phyloP scores from a whole-genome alignment of 495 filamentous ascomycete species.

The Podospora fimiseda region DNA sequence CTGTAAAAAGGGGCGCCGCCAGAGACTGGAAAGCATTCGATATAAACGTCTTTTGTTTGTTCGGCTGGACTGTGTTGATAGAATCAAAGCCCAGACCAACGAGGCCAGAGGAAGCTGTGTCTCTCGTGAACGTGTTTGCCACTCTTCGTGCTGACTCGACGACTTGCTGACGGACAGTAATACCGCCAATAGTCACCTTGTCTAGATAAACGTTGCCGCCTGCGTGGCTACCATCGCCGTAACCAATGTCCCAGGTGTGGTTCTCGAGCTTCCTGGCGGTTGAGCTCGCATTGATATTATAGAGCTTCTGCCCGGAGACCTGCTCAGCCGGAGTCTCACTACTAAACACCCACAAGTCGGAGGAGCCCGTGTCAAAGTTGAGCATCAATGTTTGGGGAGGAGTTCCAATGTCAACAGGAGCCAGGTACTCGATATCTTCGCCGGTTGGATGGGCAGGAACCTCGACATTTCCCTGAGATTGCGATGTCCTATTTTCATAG shows the following conservation, averaged over 20 bases:
- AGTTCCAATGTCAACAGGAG: conserved; percentile 61
- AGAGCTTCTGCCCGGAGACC: conserved; percentile 49
- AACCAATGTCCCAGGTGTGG: conserved; percentile 59
- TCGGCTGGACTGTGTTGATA: conserved; percentile 65
- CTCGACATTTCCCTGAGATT: conserved; percentile 31
- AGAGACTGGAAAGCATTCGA: conserved; percentile 58
- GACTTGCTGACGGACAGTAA: conserved; percentile 60
- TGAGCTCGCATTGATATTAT: conserved; percentile 45
- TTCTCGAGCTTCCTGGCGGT: conserved; percentile 47
- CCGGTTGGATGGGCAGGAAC: conserved; percentile 39
- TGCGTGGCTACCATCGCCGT: conserved; percentile 68
- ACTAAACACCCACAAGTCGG: conserved; percentile 63
- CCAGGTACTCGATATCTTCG: conserved; percentile 64
- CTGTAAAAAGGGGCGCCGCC: conserved; percentile 63
- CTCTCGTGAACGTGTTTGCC: conserved; percentile 56
- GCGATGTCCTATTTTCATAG: no score
- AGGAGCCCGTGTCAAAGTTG: conserved; percentile 72
- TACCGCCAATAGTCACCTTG: conserved; percentile 65
- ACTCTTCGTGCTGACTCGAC: conserved; percentile 65
- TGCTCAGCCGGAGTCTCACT: conserved; percentile 42
- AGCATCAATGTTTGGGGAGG: conserved; percentile 63
- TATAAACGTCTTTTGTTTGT: conserved; percentile 64
- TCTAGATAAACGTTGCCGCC: conserved; percentile 68
- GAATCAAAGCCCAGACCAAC: conserved; percentile 68
- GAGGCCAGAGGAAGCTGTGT: conserved; percentile 59